Evolutionary conservation across 2,329 filamentous ascomycete genomes (phyloP), one percentile per base, ranked within the genome.

Genomic region (Trichoderma harzianum): DNA sequence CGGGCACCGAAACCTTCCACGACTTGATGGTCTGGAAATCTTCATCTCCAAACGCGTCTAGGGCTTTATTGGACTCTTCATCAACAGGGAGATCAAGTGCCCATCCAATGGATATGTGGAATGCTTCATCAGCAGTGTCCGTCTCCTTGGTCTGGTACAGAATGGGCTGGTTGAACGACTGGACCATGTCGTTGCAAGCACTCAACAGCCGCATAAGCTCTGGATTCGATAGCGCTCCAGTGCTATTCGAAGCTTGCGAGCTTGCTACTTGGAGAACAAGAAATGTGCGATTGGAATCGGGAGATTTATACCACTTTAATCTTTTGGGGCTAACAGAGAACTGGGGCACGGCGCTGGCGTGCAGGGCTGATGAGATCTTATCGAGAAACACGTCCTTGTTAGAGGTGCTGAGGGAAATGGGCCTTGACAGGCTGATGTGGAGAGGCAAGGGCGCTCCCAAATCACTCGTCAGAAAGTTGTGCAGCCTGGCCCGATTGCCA

Each of bases 21-120:
- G 76, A 77, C 11, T 74, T 76, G 12, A 88, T 76, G 3, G 74
- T 77, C 14, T 70, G 71, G 60, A 78, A 80, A 43, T 74, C 75
- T 34, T 74, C 30, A 7, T 75, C 36, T 32, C 71, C 72, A 39
- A 80, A 78, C 0, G 79, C 58, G 21, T 73, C 65, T 8, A 79
- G 72, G 1, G 77, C 78, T 32, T 74, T 74, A 6, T 78, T 69
- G 3, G 77, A 74, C 77, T 77, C 64, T 39, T 86, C 84, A 3
- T 82, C 72, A 7, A 80, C 83, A 0, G 89, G 90, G 55, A 83
- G 79, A 11, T 84, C 80, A 73, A 95, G 85, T 1, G 88, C 92
- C 96, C 95, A 98, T 0, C 92, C 96, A 70, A 99, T 89, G 60
- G 94, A 97, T 72, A 98, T 84, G 81, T 99, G 96, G 78, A 98